Evolutionary conservation across 2,329 filamentous ascomycete species (phyloP).

Genomic region (Penicillium italicum): DNA sequence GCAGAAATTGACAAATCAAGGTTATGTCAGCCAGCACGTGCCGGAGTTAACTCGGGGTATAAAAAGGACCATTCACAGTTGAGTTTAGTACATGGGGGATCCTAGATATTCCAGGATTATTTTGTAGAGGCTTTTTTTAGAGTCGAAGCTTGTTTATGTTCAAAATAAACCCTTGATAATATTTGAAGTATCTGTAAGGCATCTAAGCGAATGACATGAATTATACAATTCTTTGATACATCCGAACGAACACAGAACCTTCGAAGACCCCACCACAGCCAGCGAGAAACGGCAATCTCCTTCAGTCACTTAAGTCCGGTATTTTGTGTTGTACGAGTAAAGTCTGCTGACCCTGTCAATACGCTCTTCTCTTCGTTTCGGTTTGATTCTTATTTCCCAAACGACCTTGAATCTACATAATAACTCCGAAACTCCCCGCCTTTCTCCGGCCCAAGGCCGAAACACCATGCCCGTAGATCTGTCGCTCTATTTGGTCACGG

Average conservation of each 20-base stretch:
- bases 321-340: neutral
- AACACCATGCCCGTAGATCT: constrained; percentile 60
- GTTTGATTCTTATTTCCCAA: neutral
- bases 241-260: neutral
- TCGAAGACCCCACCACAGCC: constrained; percentile 5
- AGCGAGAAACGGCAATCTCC: constrained; percentile 4
- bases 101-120: neutral
- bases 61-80: neutral
- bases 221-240: neutral
- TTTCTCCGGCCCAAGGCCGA: neutral
- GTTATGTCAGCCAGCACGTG: constrained; percentile 27
- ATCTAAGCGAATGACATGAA: neutral
- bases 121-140: neutral
- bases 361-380: neutral
- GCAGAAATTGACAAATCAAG: constrained; percentile 25
- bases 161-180: neutral
- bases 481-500: constrained; percentile 84
- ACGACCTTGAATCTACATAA: neutral
- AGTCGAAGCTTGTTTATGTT: neutral
- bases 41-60: constrained; percentile 14
- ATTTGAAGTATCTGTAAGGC: neutral
- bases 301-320: neutral
- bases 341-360: neutral
- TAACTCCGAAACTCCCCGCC: neutral
- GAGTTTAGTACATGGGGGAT: neutral